Percentiles rank a stretch among this genome's conserved stretches.
Conservation (phyloP, 2,329 filamentous ascomycete genomes). For the Pseudogymnoascus sp. region DNA sequence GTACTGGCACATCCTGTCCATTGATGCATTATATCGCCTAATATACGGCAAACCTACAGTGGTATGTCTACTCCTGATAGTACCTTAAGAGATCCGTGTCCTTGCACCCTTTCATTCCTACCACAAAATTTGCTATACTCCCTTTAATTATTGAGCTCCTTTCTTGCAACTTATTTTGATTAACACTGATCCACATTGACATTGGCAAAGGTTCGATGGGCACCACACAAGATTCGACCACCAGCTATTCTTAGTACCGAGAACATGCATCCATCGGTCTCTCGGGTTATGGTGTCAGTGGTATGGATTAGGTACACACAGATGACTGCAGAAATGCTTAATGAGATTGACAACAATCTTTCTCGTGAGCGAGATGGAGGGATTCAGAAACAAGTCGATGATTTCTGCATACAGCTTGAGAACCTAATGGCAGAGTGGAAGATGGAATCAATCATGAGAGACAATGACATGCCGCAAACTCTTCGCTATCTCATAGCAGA, state of each 20-base stretch:
- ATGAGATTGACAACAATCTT: not conserved
- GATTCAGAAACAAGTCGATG: not conserved
- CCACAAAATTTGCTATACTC: not conserved
- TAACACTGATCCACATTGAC: not conserved
- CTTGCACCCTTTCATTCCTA: not conserved
- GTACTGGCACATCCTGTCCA: conserved; percentile 4
- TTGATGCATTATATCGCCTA: conserved; percentile 4
- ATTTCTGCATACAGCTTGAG: conserved; percentile 9
- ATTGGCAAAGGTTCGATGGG: conserved; percentile 8
- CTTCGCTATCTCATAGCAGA: not conserved
- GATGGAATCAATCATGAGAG: conserved; percentile 9
- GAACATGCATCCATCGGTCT: not conserved
- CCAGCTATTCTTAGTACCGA: not conserved
- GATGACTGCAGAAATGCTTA: conserved; percentile 8
- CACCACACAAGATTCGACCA: not conserved
- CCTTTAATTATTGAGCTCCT: not conserved
- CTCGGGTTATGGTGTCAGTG: not conserved
- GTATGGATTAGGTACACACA: not conserved
- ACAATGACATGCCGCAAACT: not conserved
- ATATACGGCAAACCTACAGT: conserved; percentile 1
- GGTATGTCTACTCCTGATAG: not conserved
- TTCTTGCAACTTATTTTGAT: not conserved
- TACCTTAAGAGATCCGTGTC: not conserved
- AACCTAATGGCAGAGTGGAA: not conserved
- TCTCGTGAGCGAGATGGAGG: not conserved